phyloP scores from a whole-genome alignment of 768 basidiomycete genomes.

The Tylopilus rubrobrunneus region DNA sequence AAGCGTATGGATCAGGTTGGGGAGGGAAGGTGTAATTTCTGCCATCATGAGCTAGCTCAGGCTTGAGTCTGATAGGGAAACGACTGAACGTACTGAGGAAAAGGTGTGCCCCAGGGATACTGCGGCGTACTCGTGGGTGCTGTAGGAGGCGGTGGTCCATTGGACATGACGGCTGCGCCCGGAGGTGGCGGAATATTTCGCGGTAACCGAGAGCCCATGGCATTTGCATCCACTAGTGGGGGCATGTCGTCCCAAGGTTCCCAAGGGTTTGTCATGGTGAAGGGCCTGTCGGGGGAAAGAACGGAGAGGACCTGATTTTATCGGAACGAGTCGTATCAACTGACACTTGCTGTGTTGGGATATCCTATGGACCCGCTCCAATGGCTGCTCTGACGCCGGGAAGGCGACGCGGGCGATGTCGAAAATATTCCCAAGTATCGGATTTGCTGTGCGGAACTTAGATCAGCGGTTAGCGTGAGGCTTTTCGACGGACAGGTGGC shows the following conservation, averaged over 20 bases:
- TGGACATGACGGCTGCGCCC: constrained; percentile 14
- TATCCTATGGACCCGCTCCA: constrained; percentile 2
- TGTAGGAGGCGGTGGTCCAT: constrained; percentile 10
- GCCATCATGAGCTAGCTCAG: not conserved
- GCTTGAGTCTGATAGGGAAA: not conserved
- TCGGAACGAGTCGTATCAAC: constrained; percentile 18
- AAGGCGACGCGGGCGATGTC: not conserved
- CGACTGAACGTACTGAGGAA: constrained; percentile 11
- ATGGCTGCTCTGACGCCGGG: not conserved
- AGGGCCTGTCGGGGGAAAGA: not conserved
- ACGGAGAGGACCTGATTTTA: not conserved
- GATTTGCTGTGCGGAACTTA: not conserved
- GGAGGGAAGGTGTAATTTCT: constrained; percentile 5
- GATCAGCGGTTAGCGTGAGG: not conserved
- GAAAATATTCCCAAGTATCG: not conserved
- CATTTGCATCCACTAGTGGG: constrained; percentile 19
- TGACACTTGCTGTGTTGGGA: constrained; percentile 15
- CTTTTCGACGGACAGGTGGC: not conserved
- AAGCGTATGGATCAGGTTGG: constrained; percentile 14
- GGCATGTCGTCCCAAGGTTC: constrained; percentile 25
- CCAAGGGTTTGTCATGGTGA: constrained; percentile 16
- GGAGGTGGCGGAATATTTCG: constrained; percentile 25
- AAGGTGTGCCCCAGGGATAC: constrained; percentile 15
- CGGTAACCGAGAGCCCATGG: not conserved
- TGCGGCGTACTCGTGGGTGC: constrained; percentile 6